phyloP scores from a whole-genome alignment of 768 basidiomycete species.

The Hemileccinum rubropunctum region DNA sequence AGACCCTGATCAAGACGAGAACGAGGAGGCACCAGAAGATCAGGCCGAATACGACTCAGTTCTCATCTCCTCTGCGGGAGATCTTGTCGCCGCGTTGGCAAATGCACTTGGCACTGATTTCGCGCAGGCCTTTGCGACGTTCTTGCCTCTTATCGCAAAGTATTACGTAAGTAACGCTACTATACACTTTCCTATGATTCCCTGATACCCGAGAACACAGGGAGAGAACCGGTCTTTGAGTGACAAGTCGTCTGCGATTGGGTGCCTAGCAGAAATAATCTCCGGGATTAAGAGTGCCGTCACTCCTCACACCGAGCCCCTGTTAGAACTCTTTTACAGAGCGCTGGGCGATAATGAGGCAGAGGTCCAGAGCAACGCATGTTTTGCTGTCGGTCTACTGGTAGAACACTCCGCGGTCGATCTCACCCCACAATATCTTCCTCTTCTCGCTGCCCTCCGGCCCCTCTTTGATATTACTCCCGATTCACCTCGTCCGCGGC shows the following conservation, averaged over 20 bases:
- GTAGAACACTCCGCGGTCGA: slow-evolving; percentile 84
- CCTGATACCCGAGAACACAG: slow-evolving; percentile 36
- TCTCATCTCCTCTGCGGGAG: slow-evolving; percentile 89
- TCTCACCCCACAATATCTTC: slow-evolving; percentile 75
- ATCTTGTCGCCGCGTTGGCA: slow-evolving; percentile 89
- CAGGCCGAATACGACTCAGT: slow-evolving; percentile 97
- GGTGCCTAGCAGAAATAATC: slow-evolving; percentile 93
- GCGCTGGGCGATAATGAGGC: slow-evolving; percentile 81
- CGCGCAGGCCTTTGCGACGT: slow-evolving; percentile 73
- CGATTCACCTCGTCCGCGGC: slow-evolving; percentile 57
- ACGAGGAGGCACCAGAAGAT: slow-evolving; percentile 81
- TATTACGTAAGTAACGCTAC: slow-evolving; percentile 69
- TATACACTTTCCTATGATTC: neutral
- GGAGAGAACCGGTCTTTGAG: slow-evolving; percentile 83
- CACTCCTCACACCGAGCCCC: slow-evolving; percentile 76
- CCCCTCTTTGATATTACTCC: slow-evolving; percentile 72
- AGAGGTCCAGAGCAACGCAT: slow-evolving; percentile 96
- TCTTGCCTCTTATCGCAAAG: slow-evolving; percentile 86
- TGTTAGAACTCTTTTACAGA: slow-evolving; percentile 81
- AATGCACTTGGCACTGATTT: slow-evolving; percentile 85
- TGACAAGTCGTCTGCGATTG: slow-evolving; percentile 91
- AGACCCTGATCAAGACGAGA: slow-evolving; percentile 90
- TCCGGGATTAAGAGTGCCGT: slow-evolving; percentile 85
- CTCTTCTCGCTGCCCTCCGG: slow-evolving; percentile 73
- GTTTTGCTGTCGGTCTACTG: slow-evolving; percentile 90